These are phyloP conservation scores for Gossypium schwendimanii DNA, from an alignment of 441 rosid species.

Conservation along the genomic window DNA sequence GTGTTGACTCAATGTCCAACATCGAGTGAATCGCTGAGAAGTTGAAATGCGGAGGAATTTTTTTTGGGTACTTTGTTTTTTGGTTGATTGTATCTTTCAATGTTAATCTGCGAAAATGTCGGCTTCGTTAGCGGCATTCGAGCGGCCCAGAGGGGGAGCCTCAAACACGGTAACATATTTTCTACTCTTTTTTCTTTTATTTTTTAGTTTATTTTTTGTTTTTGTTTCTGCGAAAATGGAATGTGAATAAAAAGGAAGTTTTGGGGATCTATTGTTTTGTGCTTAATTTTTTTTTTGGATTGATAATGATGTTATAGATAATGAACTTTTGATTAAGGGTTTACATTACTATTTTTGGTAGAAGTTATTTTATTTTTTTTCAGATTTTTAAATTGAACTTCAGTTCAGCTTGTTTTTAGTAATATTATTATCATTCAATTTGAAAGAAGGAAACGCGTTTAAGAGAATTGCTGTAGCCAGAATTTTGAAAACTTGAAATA, in stretches of 20 bases:
- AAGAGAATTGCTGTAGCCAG: not conserved
- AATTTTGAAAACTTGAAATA: not conserved
- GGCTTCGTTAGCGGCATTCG: constrained; percentile 76
- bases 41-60: constrained; percentile 26
- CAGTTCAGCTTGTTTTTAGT: not conserved
- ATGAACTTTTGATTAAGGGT: not conserved
- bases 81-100: constrained; percentile 21
- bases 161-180: constrained; percentile 63
- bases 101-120: constrained; percentile 54
- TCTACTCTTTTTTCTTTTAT: not conserved
- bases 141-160: constrained; percentile 65
- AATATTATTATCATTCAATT: not conserved
- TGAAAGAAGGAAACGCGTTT: not conserved
- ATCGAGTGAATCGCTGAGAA: constrained; percentile 16
- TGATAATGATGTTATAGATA: not conserved
- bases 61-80: not conserved
- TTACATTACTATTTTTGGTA: constrained; percentile 10
- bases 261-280: not conserved
- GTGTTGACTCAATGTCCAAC: constrained; percentile 25
- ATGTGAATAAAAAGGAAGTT: constrained; percentile 1
- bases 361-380: not conserved
- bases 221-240: constrained; percentile 18
- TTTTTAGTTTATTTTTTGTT: constrained; percentile 10
- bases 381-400: not conserved
- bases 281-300: not conserved